phyloP scores from a whole-genome alignment of 2,329 filamentous ascomycete genomes.

The Rhinocladiella mackenziei region DNA sequence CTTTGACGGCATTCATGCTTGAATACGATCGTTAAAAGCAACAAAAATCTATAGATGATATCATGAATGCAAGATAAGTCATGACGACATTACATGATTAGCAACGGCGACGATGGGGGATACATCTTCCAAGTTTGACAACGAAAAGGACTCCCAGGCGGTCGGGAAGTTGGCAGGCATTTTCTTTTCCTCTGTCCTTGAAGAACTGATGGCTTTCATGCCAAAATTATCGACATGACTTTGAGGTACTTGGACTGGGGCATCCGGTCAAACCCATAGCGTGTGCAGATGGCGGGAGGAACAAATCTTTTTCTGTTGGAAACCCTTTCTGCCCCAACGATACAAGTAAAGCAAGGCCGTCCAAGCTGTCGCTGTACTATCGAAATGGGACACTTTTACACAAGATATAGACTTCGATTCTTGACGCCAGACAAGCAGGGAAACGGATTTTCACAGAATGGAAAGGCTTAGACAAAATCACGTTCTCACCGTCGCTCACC shows the following conservation, averaged over 20 bases:
- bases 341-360: too few relatives aligned
- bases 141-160: background rate
- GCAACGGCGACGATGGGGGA: constrained; percentile 13
- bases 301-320: constrained; percentile 7
- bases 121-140: background rate
- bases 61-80: constrained; percentile 7
- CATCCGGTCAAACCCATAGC: constrained; percentile 4
- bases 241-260: constrained; percentile 3
- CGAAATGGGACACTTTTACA: too few relatives aligned
- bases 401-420: too few relatives aligned
- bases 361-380: too few relatives aligned
- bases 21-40: constrained; percentile 1
- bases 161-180: background rate
- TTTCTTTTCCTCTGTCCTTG: constrained; percentile 3
- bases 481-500: too few relatives aligned
- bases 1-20: constrained; percentile 1
- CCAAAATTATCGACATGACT: constrained; percentile 15
- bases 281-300: constrained; percentile 26
- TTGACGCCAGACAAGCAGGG: too few relatives aligned
- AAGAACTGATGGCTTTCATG: background rate
- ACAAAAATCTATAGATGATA: constrained; percentile 10
- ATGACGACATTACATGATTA: constrained; percentile 13
- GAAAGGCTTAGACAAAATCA: too few relatives aligned
- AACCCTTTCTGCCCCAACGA: too few relatives aligned
- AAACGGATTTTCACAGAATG: too few relatives aligned